Percentiles rank a stretch among this genome's conserved stretches.
These are phyloP conservation scores for Microdochium bolleyi DNA, from an alignment of 2,329 filamentous ascomycete genomes.

Conservation along the genomic window DNA sequence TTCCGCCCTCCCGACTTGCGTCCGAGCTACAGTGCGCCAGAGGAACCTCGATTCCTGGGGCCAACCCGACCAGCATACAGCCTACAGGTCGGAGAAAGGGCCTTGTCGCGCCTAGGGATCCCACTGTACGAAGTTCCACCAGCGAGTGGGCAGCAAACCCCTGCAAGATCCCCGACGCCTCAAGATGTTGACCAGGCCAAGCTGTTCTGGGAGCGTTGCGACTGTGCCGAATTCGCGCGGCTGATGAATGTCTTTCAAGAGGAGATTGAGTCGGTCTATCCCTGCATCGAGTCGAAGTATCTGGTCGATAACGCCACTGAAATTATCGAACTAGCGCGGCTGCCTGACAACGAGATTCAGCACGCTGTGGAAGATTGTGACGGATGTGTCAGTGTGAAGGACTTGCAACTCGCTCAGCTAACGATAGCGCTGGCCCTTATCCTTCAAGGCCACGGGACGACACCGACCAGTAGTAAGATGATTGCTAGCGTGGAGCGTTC, in stretches of 20 bases:
- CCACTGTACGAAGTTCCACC: slow-evolving; percentile 16
- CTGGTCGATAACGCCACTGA: slow-evolving; percentile 14
- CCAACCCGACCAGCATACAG: slow-evolving; percentile 25
- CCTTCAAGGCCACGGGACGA: slow-evolving; percentile 22
- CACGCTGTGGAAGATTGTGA: background rate
- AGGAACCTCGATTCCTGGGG: slow-evolving; percentile 26
- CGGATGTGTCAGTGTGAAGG: slow-evolving; percentile 13
- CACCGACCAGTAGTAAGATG: slow-evolving; percentile 16
- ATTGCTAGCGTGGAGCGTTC: slow-evolving; percentile 19
- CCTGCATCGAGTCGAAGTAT: slow-evolving; percentile 20
- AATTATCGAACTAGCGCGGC: background rate
- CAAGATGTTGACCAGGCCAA: slow-evolving; percentile 5
- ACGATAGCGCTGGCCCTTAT: slow-evolving; percentile 23
- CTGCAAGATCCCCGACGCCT: slow-evolving; percentile 2
- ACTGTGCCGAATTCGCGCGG: slow-evolving; percentile 16
- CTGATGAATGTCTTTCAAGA: slow-evolving; percentile 29
- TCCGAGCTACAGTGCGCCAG: background rate
- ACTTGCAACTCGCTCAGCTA: slow-evolving; percentile 23
- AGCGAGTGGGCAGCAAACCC: slow-evolving; percentile 8
- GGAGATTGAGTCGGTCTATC: slow-evolving; percentile 28
- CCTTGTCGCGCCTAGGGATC: slow-evolving; percentile 26
- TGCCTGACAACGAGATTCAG: background rate
- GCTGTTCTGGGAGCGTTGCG: slow-evolving; percentile 14
- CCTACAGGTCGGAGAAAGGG: slow-evolving; percentile 24
- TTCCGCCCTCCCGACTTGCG: too few species aligned